A percentile compares a stretch with the other conserved stretches of the same genome.
Conservation (phyloP, 2,329 filamentous ascomycete genomes). For the Coleophoma eucalyptorum region DNA sequence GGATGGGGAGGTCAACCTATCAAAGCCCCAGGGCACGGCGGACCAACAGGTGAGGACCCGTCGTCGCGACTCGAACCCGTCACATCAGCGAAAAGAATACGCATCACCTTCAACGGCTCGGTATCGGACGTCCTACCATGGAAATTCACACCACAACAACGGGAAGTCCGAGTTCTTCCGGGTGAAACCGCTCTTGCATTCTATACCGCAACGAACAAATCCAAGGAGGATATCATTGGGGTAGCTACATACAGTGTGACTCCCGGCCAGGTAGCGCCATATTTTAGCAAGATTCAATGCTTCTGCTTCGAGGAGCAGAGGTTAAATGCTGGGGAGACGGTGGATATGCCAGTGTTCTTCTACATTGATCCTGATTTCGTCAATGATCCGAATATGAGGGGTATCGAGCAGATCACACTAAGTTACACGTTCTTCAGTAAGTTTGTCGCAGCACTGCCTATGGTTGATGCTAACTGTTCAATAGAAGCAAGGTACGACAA, state of each 20-base stretch:
- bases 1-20: conserved; percentile 93
- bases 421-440: conserved; percentile 98
- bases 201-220: conserved; percentile 93
- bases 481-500: conserved; percentile 81
- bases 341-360: conserved; percentile 99
- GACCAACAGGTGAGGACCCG: conserved; percentile 56
- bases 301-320: conserved; percentile 99
- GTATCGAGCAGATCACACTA: conserved; percentile 90
- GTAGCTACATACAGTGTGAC: conserved; percentile 98
- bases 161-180: conserved; percentile 90
- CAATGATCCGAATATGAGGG: conserved; percentile 88
- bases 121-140: conserved; percentile 94
- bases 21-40: conserved; percentile 67
- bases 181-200: conserved; percentile 97
- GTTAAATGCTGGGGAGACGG: conserved; percentile 89
- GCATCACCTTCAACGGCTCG: conserved; percentile 93
- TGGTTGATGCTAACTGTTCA: background rate
- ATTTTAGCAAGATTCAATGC: conserved; percentile 99
- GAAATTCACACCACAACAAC: conserved; percentile 96
- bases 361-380: conserved; percentile 96
- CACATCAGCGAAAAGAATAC: conserved; percentile 75
- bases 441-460: conserved; percentile 30
- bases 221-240: conserved; percentile 90
- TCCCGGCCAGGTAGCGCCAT: conserved; percentile 89
- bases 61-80: conserved; percentile 78